phyloP scores from a whole-genome alignment of 768 basidiomycete genomes.

The Mycena polygramma region DNA sequence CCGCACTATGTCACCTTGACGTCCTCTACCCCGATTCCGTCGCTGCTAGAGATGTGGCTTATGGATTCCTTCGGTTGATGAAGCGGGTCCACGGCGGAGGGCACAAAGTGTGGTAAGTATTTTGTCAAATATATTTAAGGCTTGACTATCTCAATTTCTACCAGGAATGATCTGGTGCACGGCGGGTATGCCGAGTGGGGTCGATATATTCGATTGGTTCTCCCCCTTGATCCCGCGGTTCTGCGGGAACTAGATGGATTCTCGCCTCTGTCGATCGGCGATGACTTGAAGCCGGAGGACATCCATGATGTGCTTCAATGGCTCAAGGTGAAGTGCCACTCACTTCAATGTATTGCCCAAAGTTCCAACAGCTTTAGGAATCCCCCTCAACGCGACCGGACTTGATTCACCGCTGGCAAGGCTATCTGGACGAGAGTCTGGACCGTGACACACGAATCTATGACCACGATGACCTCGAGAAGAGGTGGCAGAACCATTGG shows the following conservation, averaged over 20 bases:
- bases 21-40: not conserved
- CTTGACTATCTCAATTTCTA: not conserved
- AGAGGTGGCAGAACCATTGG: conserved; percentile 5
- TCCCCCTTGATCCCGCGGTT: not conserved
- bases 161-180: not conserved
- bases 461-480: conserved; percentile 6
- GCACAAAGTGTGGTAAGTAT: not conserved
- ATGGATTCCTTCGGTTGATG: not conserved
- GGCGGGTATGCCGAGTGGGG: not conserved
- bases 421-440: conserved; percentile 4
- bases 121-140: not conserved
- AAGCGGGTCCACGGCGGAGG: not conserved
- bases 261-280: conserved; percentile 5
- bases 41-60: too few species aligned
- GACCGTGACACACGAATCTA: not conserved
- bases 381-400: not conserved
- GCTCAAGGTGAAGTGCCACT: not conserved
- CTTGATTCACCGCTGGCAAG: not conserved
- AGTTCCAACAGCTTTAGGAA: not conserved
- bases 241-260: not conserved
- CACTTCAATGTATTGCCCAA: too few species aligned
- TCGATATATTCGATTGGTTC: not conserved
- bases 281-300: not conserved
- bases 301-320: conserved; percentile 9
- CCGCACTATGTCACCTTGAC: not conserved